Percentiles rank a stretch among this genome's conserved stretches.
Conservation (phyloP, 2,329 filamentous ascomycete species). For the Neonectria sp. region DNA sequence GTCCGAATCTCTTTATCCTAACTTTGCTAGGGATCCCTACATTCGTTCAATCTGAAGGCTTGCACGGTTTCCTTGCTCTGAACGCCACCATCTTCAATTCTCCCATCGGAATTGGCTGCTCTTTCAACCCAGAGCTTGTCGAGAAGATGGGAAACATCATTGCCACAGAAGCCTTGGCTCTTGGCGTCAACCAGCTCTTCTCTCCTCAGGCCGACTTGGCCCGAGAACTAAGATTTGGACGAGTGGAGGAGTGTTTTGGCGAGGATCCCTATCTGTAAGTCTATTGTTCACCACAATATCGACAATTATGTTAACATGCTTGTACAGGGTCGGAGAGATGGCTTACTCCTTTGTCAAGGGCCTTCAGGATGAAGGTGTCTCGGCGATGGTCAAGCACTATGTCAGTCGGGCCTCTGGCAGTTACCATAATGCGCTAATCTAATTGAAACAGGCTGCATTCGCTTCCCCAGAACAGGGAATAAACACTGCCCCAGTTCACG, state of each 20-base stretch:
- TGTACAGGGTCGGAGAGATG: constrained; percentile 71
- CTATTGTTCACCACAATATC: background rate
- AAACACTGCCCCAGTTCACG: constrained; percentile 74
- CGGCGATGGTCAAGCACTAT: constrained; percentile 83
- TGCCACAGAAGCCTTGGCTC: constrained; percentile 74
- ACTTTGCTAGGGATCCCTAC: constrained; percentile 73
- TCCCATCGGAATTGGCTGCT: constrained; percentile 80
- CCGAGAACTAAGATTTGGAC: constrained; percentile 78
- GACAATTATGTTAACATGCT: constrained; percentile 24
- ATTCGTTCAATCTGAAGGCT: constrained; percentile 81
- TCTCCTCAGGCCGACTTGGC: constrained; percentile 80
- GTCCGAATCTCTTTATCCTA: background rate
- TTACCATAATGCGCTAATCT: constrained; percentile 11
- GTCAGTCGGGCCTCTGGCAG: constrained; percentile 52
- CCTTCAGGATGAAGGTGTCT: constrained; percentile 76
- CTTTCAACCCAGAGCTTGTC: constrained; percentile 76
- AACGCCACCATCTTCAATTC: constrained; percentile 87
- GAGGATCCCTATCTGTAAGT: constrained; percentile 76
- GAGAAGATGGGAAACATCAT: constrained; percentile 78
- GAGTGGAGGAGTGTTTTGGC: constrained; percentile 81
- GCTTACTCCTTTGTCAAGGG: constrained; percentile 71
- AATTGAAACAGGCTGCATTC: constrained; percentile 66
- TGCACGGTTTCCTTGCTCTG: constrained; percentile 79
- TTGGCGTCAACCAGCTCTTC: constrained; percentile 82
- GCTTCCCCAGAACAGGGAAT: constrained; percentile 79